A percentile compares a stretch with the other conserved stretches of the same genome.
phyloP scores from a whole-genome alignment of 176 grass and related monocot species.

The Rhynchospora breviuscula region DNA sequence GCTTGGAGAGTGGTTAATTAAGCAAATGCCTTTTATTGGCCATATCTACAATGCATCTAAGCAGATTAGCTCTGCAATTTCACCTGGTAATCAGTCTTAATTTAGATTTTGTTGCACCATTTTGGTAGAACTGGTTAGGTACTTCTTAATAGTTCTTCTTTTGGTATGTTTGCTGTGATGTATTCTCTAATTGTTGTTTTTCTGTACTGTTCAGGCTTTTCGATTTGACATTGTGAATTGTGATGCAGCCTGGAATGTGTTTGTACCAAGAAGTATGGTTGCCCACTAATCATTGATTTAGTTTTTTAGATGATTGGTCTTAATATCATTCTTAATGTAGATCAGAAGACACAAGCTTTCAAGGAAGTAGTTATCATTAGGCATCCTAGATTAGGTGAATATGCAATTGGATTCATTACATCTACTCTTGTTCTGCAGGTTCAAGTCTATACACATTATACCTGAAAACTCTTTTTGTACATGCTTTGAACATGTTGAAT shows the following conservation, averaged over 20 bases:
- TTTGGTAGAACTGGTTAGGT: neutral
- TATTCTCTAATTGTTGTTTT: slow-evolving; percentile 4
- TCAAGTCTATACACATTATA: neutral
- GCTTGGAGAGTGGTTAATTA: slow-evolving; percentile 83
- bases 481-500: neutral
- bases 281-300: slow-evolving; percentile 22
- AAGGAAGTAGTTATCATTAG: slow-evolving; percentile 81
- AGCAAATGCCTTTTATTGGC: slow-evolving; percentile 70
- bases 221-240: neutral
- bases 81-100: slow-evolving; percentile 53
- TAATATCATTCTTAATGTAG: slow-evolving; percentile 28
- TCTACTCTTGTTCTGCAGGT: slow-evolving; percentile 85
- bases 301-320: slow-evolving; percentile 19
- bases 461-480: slow-evolving; percentile 16
- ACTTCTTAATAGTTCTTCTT: neutral
- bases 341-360: slow-evolving; percentile 85
- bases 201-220: neutral
- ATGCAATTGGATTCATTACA: slow-evolving; percentile 93
- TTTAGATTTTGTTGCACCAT: neutral
- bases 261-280: slow-evolving; percentile 1
- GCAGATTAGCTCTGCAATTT: slow-evolving; percentile 84
- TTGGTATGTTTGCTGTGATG: neutral
- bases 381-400: slow-evolving; percentile 81
- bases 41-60: slow-evolving; percentile 91
- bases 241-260: neutral